Base-by-base conservation (phyloP, 1,139 yeast genomes). In the Debaryomyces robertsiae region DNA sequence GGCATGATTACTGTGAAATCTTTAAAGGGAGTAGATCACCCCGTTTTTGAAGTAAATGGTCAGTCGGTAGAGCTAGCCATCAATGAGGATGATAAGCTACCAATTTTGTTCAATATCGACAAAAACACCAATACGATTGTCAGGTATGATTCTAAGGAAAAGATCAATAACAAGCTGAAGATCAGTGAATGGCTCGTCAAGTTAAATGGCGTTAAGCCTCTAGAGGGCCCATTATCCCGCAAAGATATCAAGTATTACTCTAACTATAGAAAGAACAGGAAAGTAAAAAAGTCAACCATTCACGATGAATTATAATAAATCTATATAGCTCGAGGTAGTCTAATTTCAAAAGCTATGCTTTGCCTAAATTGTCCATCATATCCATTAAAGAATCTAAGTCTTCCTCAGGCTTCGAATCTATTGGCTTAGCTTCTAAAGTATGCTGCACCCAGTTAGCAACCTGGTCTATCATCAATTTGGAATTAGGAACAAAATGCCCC, bases 401-500 rank as follows among this genome's bases (percentile, higher is more conserved):
- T 27, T 64, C 64, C 13, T 58, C 49, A 22, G 54, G 42, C 41
- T 49, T 45, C 25, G 42, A 44, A 7, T 39, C 47, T 23, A 50
- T 52, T 34, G 46, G 46, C 13, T 48, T 49, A 36, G 44, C 27
- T 29, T 38, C 41, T 3, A 46, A 49, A 2, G 50, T 41, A 24
- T 27, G 25, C 38, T 57, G 60, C 24, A 84, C 66, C 87, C 89
- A 83, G 32, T 69, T 69, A 2, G 73, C 57, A 2, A 84, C 82
- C 45, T 81, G 78, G 32, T 74, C 76, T 2, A 84, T 75, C 55
- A 78, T 69, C 5, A 76, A 65, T 55, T 80, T 82, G 2, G 85
- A 75, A 49, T 84, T 84, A 4, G 96, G 96, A 11, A 87, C 91
- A 57, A 82, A 87, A 58, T 88, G 96, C 0, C 95, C 94, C 27